Evolutionary conservation across 768 basidiomycete genomes (phyloP), one percentile per base, ranked within the genome.

Genomic region (Austroboletus festivus): DNA sequence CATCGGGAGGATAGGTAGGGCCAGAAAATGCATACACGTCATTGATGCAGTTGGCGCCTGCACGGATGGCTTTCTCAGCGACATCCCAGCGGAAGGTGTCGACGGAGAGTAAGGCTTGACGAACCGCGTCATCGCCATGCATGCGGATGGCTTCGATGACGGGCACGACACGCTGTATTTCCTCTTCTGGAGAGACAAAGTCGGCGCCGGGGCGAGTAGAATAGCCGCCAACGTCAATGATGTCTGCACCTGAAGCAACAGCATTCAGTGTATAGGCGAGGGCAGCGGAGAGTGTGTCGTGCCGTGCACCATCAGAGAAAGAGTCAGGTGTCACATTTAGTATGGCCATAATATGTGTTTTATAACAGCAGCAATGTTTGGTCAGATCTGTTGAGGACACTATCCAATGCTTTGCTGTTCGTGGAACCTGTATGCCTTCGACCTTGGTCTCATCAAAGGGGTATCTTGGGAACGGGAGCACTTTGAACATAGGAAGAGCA

Each of bases 281-380:
- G 0, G 86, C 88, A 10, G 73, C 63, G 0, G 75, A 55, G 11
- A 83, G 54, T 0, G 74, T 75, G 52, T 77, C 73, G 63, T 86
- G 73, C 18, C 67, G 61, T 1, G 82, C 76, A 10, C 93, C 93
- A 53, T 97, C 93, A 0, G 94, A 97, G 70, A 97, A 97, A 0
- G 94, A 96, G 68, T 99, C 95, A 3, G 95, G 94, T 0, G 95
- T 97, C 6, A 79, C 78, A 62, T 98, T 97, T 48, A 99, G 77
- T 1, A 90, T 96, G 0, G 86, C 86, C 95, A 98, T 97, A 48
- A 97, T 63, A 47, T 80, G 77, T 1, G 89, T 86, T 57, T 73
- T 77, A 21, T 53, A 60, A 4, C 54, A 55, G 0, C 54, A 55
- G 7, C 51, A 24, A 16, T 26, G 50, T 19, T 59, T 59, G 5